Base-by-base conservation (phyloP, 345 rosid species). In the Turnera subulata region DNA sequence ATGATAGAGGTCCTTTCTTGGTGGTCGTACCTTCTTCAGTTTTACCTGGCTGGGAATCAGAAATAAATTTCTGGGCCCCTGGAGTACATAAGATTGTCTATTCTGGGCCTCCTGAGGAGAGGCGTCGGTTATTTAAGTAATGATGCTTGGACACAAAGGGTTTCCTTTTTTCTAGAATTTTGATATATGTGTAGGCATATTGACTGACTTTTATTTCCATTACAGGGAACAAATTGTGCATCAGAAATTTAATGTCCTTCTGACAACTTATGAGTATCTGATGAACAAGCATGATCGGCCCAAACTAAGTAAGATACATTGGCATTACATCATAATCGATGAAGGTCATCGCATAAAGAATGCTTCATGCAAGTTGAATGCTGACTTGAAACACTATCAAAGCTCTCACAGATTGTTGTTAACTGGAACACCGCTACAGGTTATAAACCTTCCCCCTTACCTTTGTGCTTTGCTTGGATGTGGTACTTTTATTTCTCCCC, bases 201-300 rank as follows among this genome's bases (percentile, higher is more conserved):
- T 51, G 58, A 40, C 43, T 4, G 18, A 5, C 22, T 59, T 9
- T 72, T 24, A 26, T 61, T 66, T 64, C n/a, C 66, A 48, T 73
- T 77, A 49, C 84, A 90, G 97, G 84, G 97, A 90, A 65, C 71
- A 81, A 62, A 90, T 87, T 69, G 93, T 85, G 54, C 95, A 84
- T 61, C 89, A 75, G 74, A 90, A 87, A 75, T 90, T 90, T 74
- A 90, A 90, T 67, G 80, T 90, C 63, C 95, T 87, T 44, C 66
- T 90, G 76, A 90, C 97, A 61, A 90, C 97, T 5, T 90, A 90
- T 60, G 97, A 90, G 66, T 90, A 84, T 80, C 79, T 90, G 66
- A 90, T 90, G 97, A 90, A 87, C 84, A 90, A 90, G 81, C 93
- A 90, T 29, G 97, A 90, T 71, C 83, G 97, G 66, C 93, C 97